A percentile compares a stretch with the other conserved stretches of the same genome.
phyloP scores from a whole-genome alignment of 176 grass and related monocot genomes.

The Urochloa ruziziensis region DNA sequence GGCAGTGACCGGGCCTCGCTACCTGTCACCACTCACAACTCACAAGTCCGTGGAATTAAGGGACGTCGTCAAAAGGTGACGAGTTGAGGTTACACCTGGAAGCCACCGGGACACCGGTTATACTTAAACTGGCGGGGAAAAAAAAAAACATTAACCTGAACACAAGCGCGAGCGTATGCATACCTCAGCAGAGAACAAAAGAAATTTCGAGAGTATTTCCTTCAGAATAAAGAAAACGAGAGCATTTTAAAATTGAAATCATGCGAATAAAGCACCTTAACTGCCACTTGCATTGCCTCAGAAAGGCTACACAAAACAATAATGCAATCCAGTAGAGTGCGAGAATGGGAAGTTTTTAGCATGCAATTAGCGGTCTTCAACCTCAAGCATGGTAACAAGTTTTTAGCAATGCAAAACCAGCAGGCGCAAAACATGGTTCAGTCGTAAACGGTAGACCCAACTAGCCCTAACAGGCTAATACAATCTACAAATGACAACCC shows the following conservation, averaged over 20 bases:
- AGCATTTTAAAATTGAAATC: background rate
- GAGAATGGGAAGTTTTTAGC: background rate
- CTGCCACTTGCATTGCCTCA: background rate
- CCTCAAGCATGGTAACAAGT: background rate
- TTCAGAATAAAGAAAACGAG: no score
- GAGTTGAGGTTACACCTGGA: background rate
- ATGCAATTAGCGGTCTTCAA: background rate
- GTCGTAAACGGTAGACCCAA: background rate
- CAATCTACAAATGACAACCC: slow-evolving; percentile 15
- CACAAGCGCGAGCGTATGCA: background rate
- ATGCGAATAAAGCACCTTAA: background rate
- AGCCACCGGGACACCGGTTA: background rate
- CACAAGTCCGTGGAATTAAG: no score
- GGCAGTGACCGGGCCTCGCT: no score
- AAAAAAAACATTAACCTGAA: background rate
- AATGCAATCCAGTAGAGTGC: background rate
- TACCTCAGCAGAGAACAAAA: background rate
- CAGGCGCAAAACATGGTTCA: slow-evolving; percentile 2
- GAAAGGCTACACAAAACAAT: background rate
- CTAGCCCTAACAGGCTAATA: background rate
- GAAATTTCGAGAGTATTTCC: background rate
- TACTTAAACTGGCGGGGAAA: background rate
- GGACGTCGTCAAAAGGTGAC: background rate
- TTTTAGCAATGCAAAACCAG: background rate
- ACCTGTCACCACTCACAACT: no score